Conservation (phyloP, 257 asterid species). For the Primulina eburnea region DNA sequence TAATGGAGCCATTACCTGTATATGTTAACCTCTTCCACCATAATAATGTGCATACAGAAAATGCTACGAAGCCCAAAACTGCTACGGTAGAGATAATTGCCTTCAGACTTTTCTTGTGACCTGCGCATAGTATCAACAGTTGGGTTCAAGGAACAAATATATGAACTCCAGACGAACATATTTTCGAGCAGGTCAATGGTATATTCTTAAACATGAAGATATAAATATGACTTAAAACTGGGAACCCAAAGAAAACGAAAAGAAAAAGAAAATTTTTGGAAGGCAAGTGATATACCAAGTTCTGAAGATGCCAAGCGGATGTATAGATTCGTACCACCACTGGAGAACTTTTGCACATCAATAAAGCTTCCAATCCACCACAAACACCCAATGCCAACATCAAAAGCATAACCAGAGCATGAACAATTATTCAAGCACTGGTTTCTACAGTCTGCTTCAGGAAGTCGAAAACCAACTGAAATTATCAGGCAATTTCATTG, state of each 20-base stretch:
- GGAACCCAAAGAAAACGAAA: not conserved
- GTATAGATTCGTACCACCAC: constrained; percentile 28
- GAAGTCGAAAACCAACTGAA: not conserved
- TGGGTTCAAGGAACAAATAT: no score
- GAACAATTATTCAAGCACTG: constrained; percentile 28
- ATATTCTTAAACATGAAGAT: no score
- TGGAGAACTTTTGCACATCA: constrained; percentile 26
- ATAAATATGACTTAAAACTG: no score
- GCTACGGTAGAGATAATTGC: not conserved
- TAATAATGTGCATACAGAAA: not conserved
- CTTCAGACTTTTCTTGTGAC: not conserved
- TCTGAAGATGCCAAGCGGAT: constrained; percentile 27
- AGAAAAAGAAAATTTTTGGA: not conserved
- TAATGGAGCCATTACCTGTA: not conserved
- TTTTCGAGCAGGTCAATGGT: no score
- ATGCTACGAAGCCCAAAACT: not conserved
- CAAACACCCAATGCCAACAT: constrained; percentile 30
- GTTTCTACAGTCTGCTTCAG: constrained; percentile 22
- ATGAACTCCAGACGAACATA: not conserved
- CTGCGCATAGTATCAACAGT: not conserved
- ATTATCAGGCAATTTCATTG: constrained; percentile 38
- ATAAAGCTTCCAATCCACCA: constrained; percentile 27
- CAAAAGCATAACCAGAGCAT: constrained; percentile 30
- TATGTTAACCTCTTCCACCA: not conserved
- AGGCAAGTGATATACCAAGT: constrained; percentile 15